Conservation (phyloP, 495 filamentous ascomycete species). For the Trichocladium antarcticum region DNA sequence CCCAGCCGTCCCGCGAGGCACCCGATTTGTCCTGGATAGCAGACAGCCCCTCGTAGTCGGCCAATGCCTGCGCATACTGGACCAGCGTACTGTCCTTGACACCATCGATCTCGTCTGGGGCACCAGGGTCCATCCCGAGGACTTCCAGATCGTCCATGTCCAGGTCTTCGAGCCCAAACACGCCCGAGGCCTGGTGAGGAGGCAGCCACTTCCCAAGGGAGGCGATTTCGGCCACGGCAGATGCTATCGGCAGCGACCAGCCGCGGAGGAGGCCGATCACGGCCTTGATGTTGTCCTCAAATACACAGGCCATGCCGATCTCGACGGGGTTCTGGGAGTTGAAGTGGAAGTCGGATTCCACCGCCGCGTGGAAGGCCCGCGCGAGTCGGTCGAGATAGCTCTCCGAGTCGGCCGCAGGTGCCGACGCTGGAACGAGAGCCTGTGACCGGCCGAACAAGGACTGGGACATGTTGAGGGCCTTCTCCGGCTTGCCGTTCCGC, state of each 20-base stretch:
- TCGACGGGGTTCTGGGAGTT: constrained; percentile 63
- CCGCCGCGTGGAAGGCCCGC: constrained; percentile 38
- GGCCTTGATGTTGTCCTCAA: constrained; percentile 64
- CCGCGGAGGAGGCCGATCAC: constrained; percentile 59
- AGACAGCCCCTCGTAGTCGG: constrained; percentile 32
- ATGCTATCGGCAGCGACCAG: constrained; percentile 67
- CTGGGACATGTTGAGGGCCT: constrained; percentile 17
- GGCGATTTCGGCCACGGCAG: constrained; percentile 70
- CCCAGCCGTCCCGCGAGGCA: constrained; percentile 60
- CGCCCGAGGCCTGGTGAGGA: constrained; percentile 29
- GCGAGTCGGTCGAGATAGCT: constrained; percentile 39
- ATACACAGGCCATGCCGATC: constrained; percentile 64
- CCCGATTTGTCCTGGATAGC: constrained; percentile 23
- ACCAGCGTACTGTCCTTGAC: constrained; percentile 61
- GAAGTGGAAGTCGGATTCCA: constrained; percentile 47
- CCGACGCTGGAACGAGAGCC: constrained; percentile 27
- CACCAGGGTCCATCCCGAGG: constrained; percentile 37
- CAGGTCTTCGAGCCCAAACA: constrained; percentile 29
- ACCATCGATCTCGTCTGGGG: constrained; percentile 38
- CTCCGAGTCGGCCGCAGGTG: constrained; percentile 20
- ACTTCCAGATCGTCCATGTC: constrained; percentile 47
- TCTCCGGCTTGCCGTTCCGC: constrained; percentile 39
- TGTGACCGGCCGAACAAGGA: constrained; percentile 32
- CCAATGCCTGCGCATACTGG: constrained; percentile 56
- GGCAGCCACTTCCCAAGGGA: constrained; percentile 65